Evolutionary conservation across 805 yeast species (phyloP), one percentile per base, ranked within the genome.

Genomic region (Starmerella bacillaris): DNA sequence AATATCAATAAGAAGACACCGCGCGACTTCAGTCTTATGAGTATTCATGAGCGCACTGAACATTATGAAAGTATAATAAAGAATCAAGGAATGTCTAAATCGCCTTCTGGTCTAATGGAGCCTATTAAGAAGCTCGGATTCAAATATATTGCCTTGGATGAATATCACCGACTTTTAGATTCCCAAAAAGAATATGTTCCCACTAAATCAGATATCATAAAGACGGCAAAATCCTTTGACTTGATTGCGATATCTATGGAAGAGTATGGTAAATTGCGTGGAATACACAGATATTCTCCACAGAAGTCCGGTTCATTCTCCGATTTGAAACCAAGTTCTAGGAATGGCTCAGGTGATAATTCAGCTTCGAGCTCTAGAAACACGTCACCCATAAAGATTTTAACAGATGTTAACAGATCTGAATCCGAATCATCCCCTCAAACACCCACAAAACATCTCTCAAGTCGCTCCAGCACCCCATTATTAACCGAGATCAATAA

Each of bases 191-290:
- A 49, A 14, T 51, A 49, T 27, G 48, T 48, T 16, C 59, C 59
- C 3, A 49, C 59, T 11, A 50, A 46, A 33, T 47, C 51, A 9
- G 60, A 56, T 16, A 44, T 56, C 14, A 42, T 52, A 16, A 44
- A 54, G 21, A 45, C 51, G 12, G 66, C 73, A 3, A 60, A 57
- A 46, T 51, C 51, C 12, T 61, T 63, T 43, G 61, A 62, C 6
- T 47, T 68, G 33, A 55, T 63, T 2, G 62, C 67, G 1, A 41
- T 68, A 29, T 60, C 70, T 2, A 42, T 51, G 4, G 67, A 62
- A 0, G 71, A 66, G 37, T 66, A 63, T 42, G 53, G 51, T 31
- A 36, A 47, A 1, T 44, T 65, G 17, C 39, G 41, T 2, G 21
- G 31, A 5, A 22, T 27, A 5, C 33, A 31, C 15, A 36, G 40